These are phyloP conservation scores for Tetracladium marchalianum DNA, from an alignment of 495 filamentous ascomycete species.

Conservation along the genomic window DNA sequence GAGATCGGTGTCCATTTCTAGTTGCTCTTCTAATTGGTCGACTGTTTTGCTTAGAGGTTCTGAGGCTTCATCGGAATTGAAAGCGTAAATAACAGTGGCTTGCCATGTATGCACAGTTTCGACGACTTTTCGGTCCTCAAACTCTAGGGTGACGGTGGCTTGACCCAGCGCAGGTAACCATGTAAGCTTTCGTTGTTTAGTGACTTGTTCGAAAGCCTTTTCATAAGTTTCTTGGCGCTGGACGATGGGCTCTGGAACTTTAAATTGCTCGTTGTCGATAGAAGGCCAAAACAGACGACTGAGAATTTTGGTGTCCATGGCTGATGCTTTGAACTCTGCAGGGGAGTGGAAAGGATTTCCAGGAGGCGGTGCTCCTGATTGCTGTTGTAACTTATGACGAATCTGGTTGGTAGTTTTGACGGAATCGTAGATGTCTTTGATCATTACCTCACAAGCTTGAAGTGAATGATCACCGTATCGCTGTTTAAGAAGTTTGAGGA, in stretches of 20 bases:
- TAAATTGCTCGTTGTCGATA: conserved; percentile 67
- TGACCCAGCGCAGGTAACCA: conserved; percentile 80
- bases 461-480: conserved; percentile 78
- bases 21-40: conserved; percentile 46
- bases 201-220: conserved; percentile 65
- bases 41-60: conserved; percentile 33
- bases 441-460: conserved; percentile 94
- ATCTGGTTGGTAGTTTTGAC: conserved; percentile 58
- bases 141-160: conserved; percentile 69
- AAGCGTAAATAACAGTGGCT: conserved; percentile 83
- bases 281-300: conserved; percentile 93
- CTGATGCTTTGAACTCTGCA: conserved; percentile 17
- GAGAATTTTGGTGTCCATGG: conserved; percentile 72
- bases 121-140: conserved; percentile 65
- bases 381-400: conserved; percentile 27
- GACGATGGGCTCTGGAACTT: conserved; percentile 52
- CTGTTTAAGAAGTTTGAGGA: conserved; percentile 79
- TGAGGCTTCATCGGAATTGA: conserved; percentile 40
- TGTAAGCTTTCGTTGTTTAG: conserved; percentile 71
- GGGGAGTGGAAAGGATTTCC: neutral
- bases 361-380: conserved; percentile 19
- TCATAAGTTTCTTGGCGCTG: conserved; percentile 61
- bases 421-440: conserved; percentile 87
- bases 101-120: conserved; percentile 77
- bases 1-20: conserved; percentile 69